Evolutionary conservation across 495 filamentous ascomycete genomes (phyloP).

Genomic region (Rhizodiscina lignyota): DNA sequence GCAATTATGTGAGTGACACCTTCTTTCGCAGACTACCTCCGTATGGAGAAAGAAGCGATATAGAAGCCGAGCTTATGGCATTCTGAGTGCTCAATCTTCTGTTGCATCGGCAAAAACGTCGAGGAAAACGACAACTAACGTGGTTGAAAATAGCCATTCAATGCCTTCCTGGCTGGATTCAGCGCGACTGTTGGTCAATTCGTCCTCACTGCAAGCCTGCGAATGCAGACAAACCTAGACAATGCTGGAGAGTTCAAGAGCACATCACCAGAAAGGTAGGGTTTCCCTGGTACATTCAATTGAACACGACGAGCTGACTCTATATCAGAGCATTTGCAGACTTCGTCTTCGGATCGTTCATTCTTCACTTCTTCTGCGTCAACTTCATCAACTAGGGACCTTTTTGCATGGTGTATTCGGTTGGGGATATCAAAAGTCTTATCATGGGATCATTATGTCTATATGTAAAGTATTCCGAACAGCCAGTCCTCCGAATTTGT

Average conservation of each 20-base stretch:
- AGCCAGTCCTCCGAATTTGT: no score
- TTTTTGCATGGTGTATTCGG: no score
- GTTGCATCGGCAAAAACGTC: no score
- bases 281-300: slow-evolving; percentile 1
- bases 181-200: slow-evolving; percentile 92
- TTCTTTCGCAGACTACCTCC: background rate
- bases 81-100: no score
- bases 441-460: background rate
- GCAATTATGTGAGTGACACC: slow-evolving; percentile 66
- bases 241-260: slow-evolving; percentile 53
- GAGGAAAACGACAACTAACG: no score
- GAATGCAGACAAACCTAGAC: slow-evolving; percentile 77
- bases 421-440: background rate
- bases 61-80: no score
- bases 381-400: slow-evolving; percentile 84
- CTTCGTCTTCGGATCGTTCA: slow-evolving; percentile 83
- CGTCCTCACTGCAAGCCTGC: slow-evolving; percentile 74
- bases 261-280: slow-evolving; percentile 55
- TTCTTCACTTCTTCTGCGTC: slow-evolving; percentile 97
- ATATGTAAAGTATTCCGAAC: no score
- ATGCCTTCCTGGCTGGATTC: slow-evolving; percentile 94
- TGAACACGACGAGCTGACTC: background rate
- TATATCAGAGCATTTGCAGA: slow-evolving; percentile 76
- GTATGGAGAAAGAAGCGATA: background rate
- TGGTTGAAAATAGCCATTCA: slow-evolving; percentile 67